Evolutionary conservation across 495 filamentous ascomycete species (phyloP), one percentile per base, ranked within the genome.

Genomic region (Aspergillus carlsbadensis): DNA sequence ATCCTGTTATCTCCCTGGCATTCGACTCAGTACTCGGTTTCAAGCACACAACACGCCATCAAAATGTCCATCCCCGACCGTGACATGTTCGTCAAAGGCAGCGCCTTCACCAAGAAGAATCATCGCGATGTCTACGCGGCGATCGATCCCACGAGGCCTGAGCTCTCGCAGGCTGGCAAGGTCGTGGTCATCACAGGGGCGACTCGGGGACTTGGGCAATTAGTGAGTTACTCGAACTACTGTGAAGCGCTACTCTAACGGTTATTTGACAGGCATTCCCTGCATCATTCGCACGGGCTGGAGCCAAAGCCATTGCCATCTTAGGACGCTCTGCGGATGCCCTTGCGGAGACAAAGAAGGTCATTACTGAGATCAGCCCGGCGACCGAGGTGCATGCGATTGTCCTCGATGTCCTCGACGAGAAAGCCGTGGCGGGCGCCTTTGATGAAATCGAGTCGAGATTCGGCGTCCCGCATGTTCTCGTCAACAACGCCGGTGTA

Each of bases 401-500:
- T 15, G 20, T 60, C 0, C 60, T 64, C 14, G 68, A 72, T 57
- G 64, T 80, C 46, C 60, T 68, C 3, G 56, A 68, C 44, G 63
- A 60, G 21, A 31, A 47, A 1, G 63, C 63, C 5, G 70, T 76
- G 20, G 54, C 59, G 6, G 54, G 52, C 3, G 62, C 77, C 0
- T 80, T 73, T 40, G 61, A 61, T 6, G 58, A 69, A 24, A 66
- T 78, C n/a, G 65, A 69, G 10, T 62, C 62, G 14, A 62, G 61
- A 6, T 74, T 73, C 40, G 72, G 74, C 2, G 56, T 60, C 7
- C 68, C 76, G 10, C 75, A 81, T 55, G 56, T 81, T 0, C 64
- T 81, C 13, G 55, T 79, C 40, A 78, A 77, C 58, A 78, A 75
- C 47, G 78, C 77, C 1, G 78, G 66, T 0, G 56, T 64, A 3